Percentiles rank a stretch among this genome's conserved stretches.
phyloP scores from a whole-genome alignment of 2,329 filamentous ascomycete genomes.

The Clarireedia sp. region DNA sequence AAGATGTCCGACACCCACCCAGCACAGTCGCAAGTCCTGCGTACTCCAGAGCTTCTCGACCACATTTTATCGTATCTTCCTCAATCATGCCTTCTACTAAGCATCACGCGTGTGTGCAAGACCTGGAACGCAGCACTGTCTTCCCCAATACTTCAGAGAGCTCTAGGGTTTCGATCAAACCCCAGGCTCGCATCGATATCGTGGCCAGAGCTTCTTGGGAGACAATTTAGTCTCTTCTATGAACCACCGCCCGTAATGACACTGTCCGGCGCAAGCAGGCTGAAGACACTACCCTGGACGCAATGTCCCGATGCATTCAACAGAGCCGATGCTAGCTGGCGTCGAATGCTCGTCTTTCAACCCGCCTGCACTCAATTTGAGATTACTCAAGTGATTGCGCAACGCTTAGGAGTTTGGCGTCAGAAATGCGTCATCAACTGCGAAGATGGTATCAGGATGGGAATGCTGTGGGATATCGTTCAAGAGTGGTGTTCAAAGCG shows the following conservation, averaged over 20 bases:
- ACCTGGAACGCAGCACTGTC: neutral
- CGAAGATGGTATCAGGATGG: constrained; percentile 6
- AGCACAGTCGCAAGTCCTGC: neutral
- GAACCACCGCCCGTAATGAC: neutral
- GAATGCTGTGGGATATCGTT: constrained; percentile 8
- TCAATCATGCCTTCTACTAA: neutral
- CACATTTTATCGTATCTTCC: constrained; percentile 6
- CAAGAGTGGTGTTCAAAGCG: constrained; percentile 6
- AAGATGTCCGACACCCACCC: neutral
- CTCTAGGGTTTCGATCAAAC: constrained; percentile 1
- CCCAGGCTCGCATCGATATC: neutral
- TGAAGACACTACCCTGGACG: constrained; percentile 1
- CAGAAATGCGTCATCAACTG: neutral
- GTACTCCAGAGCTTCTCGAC: constrained; percentile 4
- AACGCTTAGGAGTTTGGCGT: neutral
- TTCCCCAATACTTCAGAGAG: constrained; percentile 2
- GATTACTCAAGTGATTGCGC: neutral
- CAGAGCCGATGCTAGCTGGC: constrained; percentile 8
- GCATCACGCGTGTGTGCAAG: neutral
- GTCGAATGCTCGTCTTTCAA: constrained; percentile 7
- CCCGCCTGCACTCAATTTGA: neutral
- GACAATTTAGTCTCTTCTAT: constrained; percentile 2
- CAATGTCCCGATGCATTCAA: neutral
- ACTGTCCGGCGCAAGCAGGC: neutral
- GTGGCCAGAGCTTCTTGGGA: constrained; percentile 3